A percentile compares a stretch with the other conserved stretches of the same genome.
Conservation (phyloP, 2,329 filamentous ascomycete genomes). For the Monosporascus ibericus region DNA sequence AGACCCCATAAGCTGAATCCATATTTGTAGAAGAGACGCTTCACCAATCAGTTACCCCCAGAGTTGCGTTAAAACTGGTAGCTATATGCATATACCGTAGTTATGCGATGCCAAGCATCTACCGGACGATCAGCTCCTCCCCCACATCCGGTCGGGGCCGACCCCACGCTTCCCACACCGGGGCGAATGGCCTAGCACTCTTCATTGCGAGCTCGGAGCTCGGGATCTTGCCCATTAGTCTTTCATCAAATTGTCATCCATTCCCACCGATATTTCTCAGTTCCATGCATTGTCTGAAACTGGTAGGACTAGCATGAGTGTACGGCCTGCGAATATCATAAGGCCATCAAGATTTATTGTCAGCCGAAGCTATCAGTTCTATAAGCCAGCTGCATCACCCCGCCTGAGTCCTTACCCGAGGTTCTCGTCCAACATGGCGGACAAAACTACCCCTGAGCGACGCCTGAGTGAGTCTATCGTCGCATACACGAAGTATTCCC, state of each 20-base stretch:
- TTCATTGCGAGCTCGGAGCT: neutral
- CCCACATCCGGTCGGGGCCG: no score
- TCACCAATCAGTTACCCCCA: no score
- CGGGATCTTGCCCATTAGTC: neutral
- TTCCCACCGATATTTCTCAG: neutral
- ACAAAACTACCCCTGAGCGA: conserved; percentile 13
- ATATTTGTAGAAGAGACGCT: no score
- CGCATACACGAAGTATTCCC: neutral
- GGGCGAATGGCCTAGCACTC: neutral
- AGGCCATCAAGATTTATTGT: neutral
- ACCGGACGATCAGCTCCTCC: no score
- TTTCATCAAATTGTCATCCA: neutral
- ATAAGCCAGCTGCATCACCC: neutral
- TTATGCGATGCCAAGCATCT: no score
- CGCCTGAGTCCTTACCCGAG: conserved; percentile 4
- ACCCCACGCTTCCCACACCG: neutral
- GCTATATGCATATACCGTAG: no score
- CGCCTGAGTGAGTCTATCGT: conserved; percentile 17
- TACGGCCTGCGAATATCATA: neutral
- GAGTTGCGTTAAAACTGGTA: no score
- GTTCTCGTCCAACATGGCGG: conserved; percentile 11
- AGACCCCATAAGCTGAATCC: no score
- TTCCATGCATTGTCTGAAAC: neutral
- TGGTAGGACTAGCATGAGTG: neutral
- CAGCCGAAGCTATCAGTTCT: neutral